phyloP scores from a whole-genome alignment of 352 stramenopile species.

The Pelagophyceae sp. region DNA sequence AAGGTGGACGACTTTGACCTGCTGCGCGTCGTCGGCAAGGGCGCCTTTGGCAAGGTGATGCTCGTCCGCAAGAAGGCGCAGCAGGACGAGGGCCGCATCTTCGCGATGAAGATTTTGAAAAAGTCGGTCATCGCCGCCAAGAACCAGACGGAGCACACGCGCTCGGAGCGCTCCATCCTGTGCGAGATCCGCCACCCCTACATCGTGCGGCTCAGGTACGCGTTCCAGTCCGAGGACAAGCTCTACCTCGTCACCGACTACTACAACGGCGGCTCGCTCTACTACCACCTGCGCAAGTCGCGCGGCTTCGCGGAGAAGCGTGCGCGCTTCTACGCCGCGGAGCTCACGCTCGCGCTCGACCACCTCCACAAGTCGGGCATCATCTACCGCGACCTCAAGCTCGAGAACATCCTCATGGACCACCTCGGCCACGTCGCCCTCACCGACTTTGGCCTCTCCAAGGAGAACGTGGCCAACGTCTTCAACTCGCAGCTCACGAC shows the following conservation, averaged over 20 bases:
- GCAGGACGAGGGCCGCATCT: slow-evolving; percentile 62
- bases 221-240: slow-evolving; percentile 83
- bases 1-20: slow-evolving; percentile 71
- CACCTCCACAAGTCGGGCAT: slow-evolving; percentile 85
- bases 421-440: slow-evolving; percentile 78
- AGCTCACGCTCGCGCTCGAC: slow-evolving; percentile 77
- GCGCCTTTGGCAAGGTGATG: slow-evolving; percentile 90
- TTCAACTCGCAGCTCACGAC: slow-evolving; percentile 43
- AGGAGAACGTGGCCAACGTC: slow-evolving; percentile 69
- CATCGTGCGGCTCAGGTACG: slow-evolving; percentile 78
- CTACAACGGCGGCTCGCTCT: slow-evolving; percentile 78
- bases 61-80: slow-evolving; percentile 73
- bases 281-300: slow-evolving; percentile 78
- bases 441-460: slow-evolving; percentile 81
- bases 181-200: slow-evolving; percentile 81
- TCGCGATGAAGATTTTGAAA: slow-evolving; percentile 85
- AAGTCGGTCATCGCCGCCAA: slow-evolving; percentile 78
- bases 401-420: slow-evolving; percentile 88
- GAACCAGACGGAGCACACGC: slow-evolving; percentile 82
- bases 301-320: slow-evolving; percentile 74
- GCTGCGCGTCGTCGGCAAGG: slow-evolving; percentile 87
- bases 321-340: slow-evolving; percentile 72
- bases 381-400: slow-evolving; percentile 78
- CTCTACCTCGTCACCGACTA: slow-evolving; percentile 84
- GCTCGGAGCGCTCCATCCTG: slow-evolving; percentile 74